Percentiles rank a stretch among this genome's conserved stretches.
phyloP scores from a whole-genome alignment of 208 protist genomes.

The Leishmania arabica region DNA sequence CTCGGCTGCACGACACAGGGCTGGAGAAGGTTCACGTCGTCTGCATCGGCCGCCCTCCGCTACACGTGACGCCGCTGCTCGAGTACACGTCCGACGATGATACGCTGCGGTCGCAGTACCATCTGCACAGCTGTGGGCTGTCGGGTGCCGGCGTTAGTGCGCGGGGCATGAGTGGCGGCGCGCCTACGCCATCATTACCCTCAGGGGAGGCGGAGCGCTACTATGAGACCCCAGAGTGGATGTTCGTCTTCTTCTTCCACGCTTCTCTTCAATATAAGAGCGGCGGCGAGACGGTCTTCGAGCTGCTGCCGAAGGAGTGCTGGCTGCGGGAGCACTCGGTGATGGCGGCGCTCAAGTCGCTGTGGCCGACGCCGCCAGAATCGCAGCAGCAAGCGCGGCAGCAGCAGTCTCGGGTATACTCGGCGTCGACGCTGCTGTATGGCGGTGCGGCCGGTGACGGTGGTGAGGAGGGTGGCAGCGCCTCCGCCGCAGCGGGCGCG shows the following conservation, averaged over 20 bases:
- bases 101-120: constrained; percentile 72
- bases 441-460: neutral
- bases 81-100: constrained; percentile 70
- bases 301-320: constrained; percentile 70
- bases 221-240: constrained; percentile 80
- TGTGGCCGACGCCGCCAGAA: neutral
- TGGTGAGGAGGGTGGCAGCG: constrained; percentile 15
- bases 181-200: neutral
- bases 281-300: constrained; percentile 47
- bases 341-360: constrained; percentile 7
- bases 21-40: constrained; percentile 72
- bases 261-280: constrained; percentile 37
- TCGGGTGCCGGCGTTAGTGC: constrained; percentile 3
- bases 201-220: constrained; percentile 28
- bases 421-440: neutral
- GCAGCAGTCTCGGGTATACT: neutral
- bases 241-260: constrained; percentile 71
- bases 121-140: constrained; percentile 44
- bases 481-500: constrained; percentile 1
- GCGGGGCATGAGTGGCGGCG: neutral
- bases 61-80: constrained; percentile 82
- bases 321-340: constrained; percentile 45
- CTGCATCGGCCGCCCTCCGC: constrained; percentile 81
- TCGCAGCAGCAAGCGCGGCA: neutral
- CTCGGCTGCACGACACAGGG: constrained; percentile 72